Conservation (phyloP, 306 rosid species). For the Vigna trinervia region DNA sequence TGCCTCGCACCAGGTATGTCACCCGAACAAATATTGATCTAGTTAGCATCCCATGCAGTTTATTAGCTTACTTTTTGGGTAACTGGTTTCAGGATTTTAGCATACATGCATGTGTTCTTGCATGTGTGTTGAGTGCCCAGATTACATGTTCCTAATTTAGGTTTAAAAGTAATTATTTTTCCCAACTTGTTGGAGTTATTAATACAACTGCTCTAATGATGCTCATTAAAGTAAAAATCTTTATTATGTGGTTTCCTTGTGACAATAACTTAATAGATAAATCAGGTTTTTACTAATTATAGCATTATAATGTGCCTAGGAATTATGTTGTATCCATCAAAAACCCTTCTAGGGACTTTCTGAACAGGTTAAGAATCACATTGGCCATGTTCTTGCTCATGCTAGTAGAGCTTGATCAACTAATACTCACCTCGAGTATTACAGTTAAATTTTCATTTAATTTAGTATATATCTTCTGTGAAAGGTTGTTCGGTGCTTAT, state of each 20-base stretch:
- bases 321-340: neutral
- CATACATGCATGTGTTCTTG: neutral
- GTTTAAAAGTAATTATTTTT: neutral
- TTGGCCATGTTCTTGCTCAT: neutral
- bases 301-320: neutral
- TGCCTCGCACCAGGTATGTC: slow-evolving; percentile 84
- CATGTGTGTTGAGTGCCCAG: neutral
- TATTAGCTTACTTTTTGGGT: neutral
- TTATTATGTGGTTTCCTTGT: neutral
- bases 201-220: neutral
- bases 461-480: neutral
- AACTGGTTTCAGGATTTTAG: neutral
- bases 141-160: neutral
- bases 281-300: neutral
- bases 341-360: neutral
- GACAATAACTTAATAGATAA: neutral
- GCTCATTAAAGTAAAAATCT: neutral
- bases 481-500: neutral
- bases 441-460: neutral
- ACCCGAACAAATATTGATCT: slow-evolving; percentile 16
- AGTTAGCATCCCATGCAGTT: neutral
- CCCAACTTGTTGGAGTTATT: neutral
- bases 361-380: neutral
- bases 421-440: slow-evolving; percentile 1
- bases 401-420: neutral